Percentiles rank a stretch among this genome's conserved stretches.
phyloP scores from a whole-genome alignment of 768 basidiomycete species.

The Calocybe cyanea region DNA sequence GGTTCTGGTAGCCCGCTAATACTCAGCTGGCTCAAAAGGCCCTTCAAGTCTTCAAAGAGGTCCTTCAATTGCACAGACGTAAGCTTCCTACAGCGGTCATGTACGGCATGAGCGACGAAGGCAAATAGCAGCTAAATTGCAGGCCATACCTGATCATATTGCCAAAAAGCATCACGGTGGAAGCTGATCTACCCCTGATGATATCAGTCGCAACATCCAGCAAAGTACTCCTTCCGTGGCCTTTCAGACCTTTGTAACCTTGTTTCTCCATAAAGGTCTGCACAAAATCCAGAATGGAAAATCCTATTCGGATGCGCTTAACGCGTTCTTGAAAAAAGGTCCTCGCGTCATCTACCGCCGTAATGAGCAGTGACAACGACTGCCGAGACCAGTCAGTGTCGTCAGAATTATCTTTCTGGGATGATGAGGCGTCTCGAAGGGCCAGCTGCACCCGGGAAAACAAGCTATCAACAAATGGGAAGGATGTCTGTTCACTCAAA shows the following conservation, averaged over 20 bases:
- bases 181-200: slow-evolving; percentile 40
- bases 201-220: slow-evolving; percentile 41
- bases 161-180: slow-evolving; percentile 41
- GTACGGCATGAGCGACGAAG: neutral
- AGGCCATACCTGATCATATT: slow-evolving; percentile 43
- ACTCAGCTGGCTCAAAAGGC: slow-evolving; percentile 26
- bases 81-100: slow-evolving; percentile 32
- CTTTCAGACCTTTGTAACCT: slow-evolving; percentile 36
- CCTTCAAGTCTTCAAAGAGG: slow-evolving; percentile 38
- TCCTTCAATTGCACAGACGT: slow-evolving; percentile 23
- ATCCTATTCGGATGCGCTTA: slow-evolving; percentile 40
- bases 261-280: slow-evolving; percentile 39
- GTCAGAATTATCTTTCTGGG: slow-evolving; percentile 2
- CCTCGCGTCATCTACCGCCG: slow-evolving; percentile 35
- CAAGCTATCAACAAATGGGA: slow-evolving; percentile 31
- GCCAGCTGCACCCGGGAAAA: slow-evolving; percentile 28
- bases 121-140: slow-evolving; percentile 2
- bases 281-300: slow-evolving; percentile 40
- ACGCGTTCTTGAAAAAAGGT: slow-evolving; percentile 25
- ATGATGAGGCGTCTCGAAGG: neutral
- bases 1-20: slow-evolving; percentile 14
- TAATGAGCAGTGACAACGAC: slow-evolving; percentile 27
- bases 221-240: slow-evolving; percentile 18
- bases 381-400: slow-evolving; percentile 21
- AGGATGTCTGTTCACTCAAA: slow-evolving; percentile 17